Conservation (phyloP, 1,284 basidiomycete genomes). For the Ustilago loliicola region DNA sequence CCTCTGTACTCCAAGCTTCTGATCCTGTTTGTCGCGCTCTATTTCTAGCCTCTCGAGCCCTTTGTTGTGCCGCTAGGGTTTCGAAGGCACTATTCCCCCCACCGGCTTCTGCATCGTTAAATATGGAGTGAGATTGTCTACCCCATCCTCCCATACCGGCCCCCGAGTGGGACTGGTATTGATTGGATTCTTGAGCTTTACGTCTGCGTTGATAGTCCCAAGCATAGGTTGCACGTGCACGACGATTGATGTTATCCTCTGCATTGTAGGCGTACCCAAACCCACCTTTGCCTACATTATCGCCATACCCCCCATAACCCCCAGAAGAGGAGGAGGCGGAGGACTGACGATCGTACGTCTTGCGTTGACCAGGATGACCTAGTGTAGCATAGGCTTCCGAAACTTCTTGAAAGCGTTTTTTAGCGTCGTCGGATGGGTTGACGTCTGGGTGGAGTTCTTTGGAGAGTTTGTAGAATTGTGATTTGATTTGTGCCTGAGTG, state of each 20-base stretch:
- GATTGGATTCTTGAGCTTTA: constrained; percentile 6
- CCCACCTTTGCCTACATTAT: constrained; percentile 21
- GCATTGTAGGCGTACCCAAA: constrained; percentile 44
- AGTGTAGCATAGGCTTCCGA: constrained; percentile 67
- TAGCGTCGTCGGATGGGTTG: constrained; percentile 64
- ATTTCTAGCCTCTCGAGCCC: constrained; percentile 43
- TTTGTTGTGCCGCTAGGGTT: constrained; percentile 38
- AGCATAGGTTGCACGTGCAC: constrained; percentile 64
- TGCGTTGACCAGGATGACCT: constrained; percentile 31
- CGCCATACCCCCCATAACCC: constrained; percentile 20
- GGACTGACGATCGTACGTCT: constrained; percentile 27
- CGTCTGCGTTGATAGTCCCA: constrained; percentile 65
- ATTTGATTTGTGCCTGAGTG: constrained; percentile 67
- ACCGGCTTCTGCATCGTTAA: constrained; percentile 3
- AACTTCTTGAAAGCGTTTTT: constrained; percentile 65
- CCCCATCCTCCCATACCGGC: constrained; percentile 2
- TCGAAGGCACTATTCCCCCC: constrained; percentile 28
- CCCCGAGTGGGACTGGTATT: neutral
- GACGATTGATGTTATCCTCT: constrained; percentile 50
- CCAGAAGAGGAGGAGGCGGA: neutral
- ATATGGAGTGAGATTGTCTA: constrained; percentile 25
- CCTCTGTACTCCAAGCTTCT: constrained; percentile 19
- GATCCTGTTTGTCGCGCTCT: constrained; percentile 17
- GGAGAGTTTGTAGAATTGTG: constrained; percentile 69
- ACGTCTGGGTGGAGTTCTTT: constrained; percentile 69